Evolutionary conservation across 2,329 filamentous ascomycete species (phyloP).

Genomic region (Nigrospora oryzae): DNA sequence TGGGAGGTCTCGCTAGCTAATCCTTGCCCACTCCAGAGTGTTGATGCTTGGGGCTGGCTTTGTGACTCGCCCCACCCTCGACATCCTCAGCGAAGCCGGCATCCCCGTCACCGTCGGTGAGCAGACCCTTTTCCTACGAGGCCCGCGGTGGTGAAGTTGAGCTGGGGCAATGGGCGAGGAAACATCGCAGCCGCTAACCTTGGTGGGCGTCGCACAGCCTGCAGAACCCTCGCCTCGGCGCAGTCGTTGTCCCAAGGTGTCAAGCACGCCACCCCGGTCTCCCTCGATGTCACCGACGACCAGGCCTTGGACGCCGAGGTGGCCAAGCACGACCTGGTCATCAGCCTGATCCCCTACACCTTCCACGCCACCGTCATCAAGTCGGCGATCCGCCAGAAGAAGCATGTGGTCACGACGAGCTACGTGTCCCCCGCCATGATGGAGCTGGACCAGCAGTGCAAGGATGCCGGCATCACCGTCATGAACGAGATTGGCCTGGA

Average conservation of each 20-base stretch:
- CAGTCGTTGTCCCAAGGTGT: conserved; percentile 3
- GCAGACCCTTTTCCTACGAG: conserved; percentile 5
- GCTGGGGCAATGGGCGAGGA: neutral
- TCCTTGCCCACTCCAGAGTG: conserved; percentile 15
- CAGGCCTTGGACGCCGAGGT: conserved; percentile 72
- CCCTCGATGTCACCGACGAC: conserved; percentile 63
- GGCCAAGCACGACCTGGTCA: conserved; percentile 69
- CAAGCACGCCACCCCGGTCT: conserved; percentile 3
- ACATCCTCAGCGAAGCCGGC: conserved; percentile 47
- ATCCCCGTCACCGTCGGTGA: conserved; percentile 48
- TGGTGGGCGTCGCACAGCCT: neutral
- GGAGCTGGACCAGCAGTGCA: conserved; percentile 72
- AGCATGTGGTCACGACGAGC: conserved; percentile 88
- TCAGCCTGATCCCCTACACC: conserved; percentile 83
- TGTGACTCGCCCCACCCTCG: conserved; percentile 48
- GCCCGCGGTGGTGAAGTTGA: neutral
- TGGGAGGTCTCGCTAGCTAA: too few relatives aligned
- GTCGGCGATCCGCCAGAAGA: conserved; percentile 85
- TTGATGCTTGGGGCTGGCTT: conserved; percentile 44
- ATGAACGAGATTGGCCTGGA: conserved; percentile 82
- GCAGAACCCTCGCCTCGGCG: conserved; percentile 6
- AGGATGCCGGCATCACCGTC: conserved; percentile 92
- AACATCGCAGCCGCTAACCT: neutral
- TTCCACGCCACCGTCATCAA: conserved; percentile 87
- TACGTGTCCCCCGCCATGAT: conserved; percentile 90